Conservation (phyloP, 2,329 filamentous ascomycete genomes). For the Nemania diffusa region DNA sequence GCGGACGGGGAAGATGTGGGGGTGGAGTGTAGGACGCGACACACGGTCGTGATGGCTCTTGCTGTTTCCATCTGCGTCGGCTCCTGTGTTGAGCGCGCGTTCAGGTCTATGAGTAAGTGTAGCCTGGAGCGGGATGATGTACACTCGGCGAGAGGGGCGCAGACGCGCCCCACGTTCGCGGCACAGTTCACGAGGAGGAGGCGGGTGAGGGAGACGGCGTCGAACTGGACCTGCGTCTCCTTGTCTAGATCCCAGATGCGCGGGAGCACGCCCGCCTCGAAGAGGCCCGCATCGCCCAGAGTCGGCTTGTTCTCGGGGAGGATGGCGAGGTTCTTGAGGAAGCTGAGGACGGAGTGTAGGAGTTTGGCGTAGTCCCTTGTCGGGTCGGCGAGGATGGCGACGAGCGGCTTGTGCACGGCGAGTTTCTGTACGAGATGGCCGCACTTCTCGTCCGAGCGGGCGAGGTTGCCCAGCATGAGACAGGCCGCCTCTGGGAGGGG, state of each 20-base stretch:
- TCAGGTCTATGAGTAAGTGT: conserved; percentile 54
- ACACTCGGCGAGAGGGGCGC: conserved; percentile 53
- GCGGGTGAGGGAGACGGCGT: conserved; percentile 66
- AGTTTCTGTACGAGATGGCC: conserved; percentile 60
- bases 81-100: conserved; percentile 58
- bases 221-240: conserved; percentile 68
- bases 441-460: conserved; percentile 66
- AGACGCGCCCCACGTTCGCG: conserved; percentile 63
- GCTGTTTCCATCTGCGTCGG: conserved; percentile 70
- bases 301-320: conserved; percentile 63
- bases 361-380: conserved; percentile 59
- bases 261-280: conserved; percentile 60
- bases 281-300: conserved; percentile 58
- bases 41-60: conserved; percentile 63
- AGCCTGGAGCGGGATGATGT: conserved; percentile 48
- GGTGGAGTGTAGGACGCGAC: conserved; percentile 62
- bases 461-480: conserved; percentile 70
- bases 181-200: conserved; percentile 65
- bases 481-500: conserved; percentile 68
- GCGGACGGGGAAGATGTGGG: conserved; percentile 11
- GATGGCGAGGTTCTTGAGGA: conserved; percentile 73
- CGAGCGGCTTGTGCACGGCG: conserved; percentile 57
- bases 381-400: conserved; percentile 56
- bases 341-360: conserved; percentile 66
- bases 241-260: conserved; percentile 64